phyloP scores from a whole-genome alignment of 129 eudicot species.

The Artemisia argyi region DNA sequence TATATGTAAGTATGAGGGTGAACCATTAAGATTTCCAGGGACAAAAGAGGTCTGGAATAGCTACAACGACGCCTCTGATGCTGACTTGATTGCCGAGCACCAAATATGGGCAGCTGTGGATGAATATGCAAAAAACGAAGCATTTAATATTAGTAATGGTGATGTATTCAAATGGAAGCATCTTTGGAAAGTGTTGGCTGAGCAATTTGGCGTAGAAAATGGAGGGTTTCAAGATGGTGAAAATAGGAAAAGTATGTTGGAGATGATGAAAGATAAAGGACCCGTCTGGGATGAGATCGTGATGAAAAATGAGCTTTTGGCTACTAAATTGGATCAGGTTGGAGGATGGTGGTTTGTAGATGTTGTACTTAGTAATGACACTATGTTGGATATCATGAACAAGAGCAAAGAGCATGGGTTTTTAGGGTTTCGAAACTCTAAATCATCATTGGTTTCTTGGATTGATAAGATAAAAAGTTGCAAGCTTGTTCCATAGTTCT shows the following conservation, averaged over 20 bases:
- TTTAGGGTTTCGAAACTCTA: conserved; percentile 34
- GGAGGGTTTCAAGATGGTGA: conserved; percentile 40
- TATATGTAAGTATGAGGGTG: conserved; percentile 54
- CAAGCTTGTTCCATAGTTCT: neutral
- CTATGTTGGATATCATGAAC: conserved; percentile 33
- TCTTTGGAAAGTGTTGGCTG: conserved; percentile 51
- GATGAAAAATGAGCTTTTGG: neutral
- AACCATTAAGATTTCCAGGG: conserved; percentile 53
- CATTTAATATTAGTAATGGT: conserved; percentile 54
- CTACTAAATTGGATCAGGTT: conserved; percentile 44
- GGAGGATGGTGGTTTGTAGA: conserved; percentile 54
- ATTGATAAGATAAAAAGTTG: conserved; percentile 29
- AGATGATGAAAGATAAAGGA: conserved; percentile 57
- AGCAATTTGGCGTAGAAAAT: conserved; percentile 49
- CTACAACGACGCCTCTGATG: conserved; percentile 46
- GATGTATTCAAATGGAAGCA: conserved; percentile 69
- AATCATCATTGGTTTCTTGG: conserved; percentile 36
- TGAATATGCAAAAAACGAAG: conserved; percentile 44
- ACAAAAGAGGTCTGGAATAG: conserved; percentile 54
- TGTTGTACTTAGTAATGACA: conserved; percentile 7
- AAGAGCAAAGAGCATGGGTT: conserved; percentile 46
- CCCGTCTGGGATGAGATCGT: conserved; percentile 59
- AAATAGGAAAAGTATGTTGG: conserved; percentile 30
- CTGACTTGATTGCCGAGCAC: conserved; percentile 67
- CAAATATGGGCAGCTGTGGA: conserved; percentile 67